These are phyloP conservation scores for Strobilomyces dryophilus DNA, from an alignment of 768 basidiomycete genomes.

Conservation along the genomic window DNA sequence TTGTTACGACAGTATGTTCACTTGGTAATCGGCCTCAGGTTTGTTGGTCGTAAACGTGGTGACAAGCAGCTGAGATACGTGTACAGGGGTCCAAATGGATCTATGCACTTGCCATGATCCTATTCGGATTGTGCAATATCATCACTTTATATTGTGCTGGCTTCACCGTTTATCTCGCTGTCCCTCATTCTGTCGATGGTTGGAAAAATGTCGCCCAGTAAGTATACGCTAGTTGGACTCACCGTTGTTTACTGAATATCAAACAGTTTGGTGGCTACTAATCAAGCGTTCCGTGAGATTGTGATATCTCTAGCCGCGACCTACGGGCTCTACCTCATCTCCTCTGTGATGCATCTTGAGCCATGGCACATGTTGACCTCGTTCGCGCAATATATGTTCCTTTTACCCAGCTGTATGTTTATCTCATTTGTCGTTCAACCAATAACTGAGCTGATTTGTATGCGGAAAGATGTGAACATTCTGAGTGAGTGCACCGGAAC, in stretches of 20 bases:
- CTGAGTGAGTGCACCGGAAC: constrained; percentile 45
- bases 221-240: constrained; percentile 21
- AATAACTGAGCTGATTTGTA: constrained; percentile 15
- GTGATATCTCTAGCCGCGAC: constrained; percentile 75
- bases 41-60: constrained; percentile 8
- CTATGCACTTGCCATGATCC: constrained; percentile 68
- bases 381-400: constrained; percentile 89
- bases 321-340: constrained; percentile 80
- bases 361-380: constrained; percentile 98
- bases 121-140: constrained; percentile 75
- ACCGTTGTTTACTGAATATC: constrained; percentile 22
- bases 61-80: constrained; percentile 1
- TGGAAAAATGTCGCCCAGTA: constrained; percentile 75
- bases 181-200: constrained; percentile 67
- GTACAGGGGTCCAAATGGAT: constrained; percentile 79
- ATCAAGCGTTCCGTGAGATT: constrained; percentile 77
- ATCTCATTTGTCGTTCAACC: background rate
- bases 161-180: constrained; percentile 84
- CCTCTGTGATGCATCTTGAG: constrained; percentile 85
- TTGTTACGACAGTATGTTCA: constrained; percentile 79
- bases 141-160: constrained; percentile 88
- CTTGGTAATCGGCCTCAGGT: constrained; percentile 85
- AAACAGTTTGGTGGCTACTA: constrained; percentile 54
- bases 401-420: constrained; percentile 67
- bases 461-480: constrained; percentile 64